A percentile compares a stretch with the other conserved stretches of the same genome.
These are phyloP conservation scores for Didymella exigua DNA, from an alignment of 2,329 filamentous ascomycete species.

Conservation along the genomic window DNA sequence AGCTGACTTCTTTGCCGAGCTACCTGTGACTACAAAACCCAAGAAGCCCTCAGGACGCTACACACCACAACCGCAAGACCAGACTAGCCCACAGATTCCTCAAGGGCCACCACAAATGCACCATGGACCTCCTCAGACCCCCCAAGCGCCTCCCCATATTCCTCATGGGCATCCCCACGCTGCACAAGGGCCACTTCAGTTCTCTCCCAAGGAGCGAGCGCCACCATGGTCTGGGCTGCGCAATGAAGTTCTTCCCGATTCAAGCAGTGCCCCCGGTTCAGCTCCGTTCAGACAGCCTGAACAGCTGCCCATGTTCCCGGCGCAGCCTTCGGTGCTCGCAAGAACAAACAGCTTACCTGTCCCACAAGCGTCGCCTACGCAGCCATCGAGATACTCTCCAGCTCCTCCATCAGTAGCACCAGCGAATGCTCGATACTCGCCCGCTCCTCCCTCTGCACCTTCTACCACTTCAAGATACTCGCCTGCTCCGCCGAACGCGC, in stretches of 20 bases:
- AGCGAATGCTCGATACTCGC: slow-evolving; percentile 50
- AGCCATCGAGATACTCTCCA: slow-evolving; percentile 44
- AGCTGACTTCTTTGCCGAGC: slow-evolving; percentile 56
- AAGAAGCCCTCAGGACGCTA: slow-evolving; percentile 47
- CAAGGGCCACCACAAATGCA: slow-evolving; percentile 30
- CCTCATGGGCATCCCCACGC: slow-evolving; percentile 30
- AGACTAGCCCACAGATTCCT: slow-evolving; percentile 35
- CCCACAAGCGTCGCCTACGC: slow-evolving; percentile 36
- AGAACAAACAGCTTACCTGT: slow-evolving; percentile 41
- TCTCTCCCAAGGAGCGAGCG: slow-evolving; percentile 43
- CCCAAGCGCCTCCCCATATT: slow-evolving; percentile 38
- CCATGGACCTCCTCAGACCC: slow-evolving; percentile 23
- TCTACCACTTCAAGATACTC: slow-evolving; percentile 47
- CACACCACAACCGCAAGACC: slow-evolving; percentile 43
- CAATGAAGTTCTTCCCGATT: slow-evolving; percentile 43
- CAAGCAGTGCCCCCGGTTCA: slow-evolving; percentile 22
- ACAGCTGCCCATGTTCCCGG: slow-evolving; percentile 46
- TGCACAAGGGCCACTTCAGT: slow-evolving; percentile 30
- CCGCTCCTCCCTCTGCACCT: slow-evolving; percentile 46
- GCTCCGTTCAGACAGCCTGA: slow-evolving; percentile 51
- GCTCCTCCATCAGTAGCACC: slow-evolving; percentile 42
- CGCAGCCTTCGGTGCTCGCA: slow-evolving; percentile 38
- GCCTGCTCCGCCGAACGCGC: slow-evolving; percentile 46
- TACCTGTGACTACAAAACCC: slow-evolving; percentile 53
- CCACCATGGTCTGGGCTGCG: slow-evolving; percentile 44